Evolutionary conservation across 2,329 filamentous ascomycete species (phyloP).

Genomic region (Paraphoma sp.): DNA sequence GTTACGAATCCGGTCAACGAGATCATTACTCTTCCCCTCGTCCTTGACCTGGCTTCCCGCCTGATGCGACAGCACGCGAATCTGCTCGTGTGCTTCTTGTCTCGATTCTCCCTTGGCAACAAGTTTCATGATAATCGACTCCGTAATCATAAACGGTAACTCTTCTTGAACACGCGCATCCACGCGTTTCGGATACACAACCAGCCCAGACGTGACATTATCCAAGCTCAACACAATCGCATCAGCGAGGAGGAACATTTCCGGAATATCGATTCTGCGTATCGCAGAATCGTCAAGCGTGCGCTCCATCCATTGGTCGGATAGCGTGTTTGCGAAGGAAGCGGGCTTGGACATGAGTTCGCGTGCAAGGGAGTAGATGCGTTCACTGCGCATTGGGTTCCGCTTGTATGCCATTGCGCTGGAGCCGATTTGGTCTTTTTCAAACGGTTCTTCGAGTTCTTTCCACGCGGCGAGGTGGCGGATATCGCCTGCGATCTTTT

Average conservation of each 20-base stretch:
- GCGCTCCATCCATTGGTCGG: conserved; percentile 79
- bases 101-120: conserved; percentile 73
- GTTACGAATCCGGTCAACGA: conserved; percentile 77
- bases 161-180: conserved; percentile 71
- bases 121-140: conserved; percentile 67
- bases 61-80: conserved; percentile 79
- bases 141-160: conserved; percentile 85
- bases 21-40: conserved; percentile 78
- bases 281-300: conserved; percentile 80
- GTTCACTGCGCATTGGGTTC: conserved; percentile 65
- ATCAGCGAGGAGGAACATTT: conserved; percentile 58
- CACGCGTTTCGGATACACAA: conserved; percentile 78
- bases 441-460: conserved; percentile 85
- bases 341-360: conserved; percentile 62
- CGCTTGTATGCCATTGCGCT: conserved; percentile 69
- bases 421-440: conserved; percentile 68
- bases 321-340: conserved; percentile 67
- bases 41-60: conserved; percentile 74
- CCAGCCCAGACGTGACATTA: conserved; percentile 74
- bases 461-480: conserved; percentile 77
- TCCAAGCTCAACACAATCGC: conserved; percentile 71
- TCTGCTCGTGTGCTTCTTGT: conserved; percentile 86
- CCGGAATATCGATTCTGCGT: conserved; percentile 60
- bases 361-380: conserved; percentile 65
- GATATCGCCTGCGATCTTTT: conserved; percentile 77